These are phyloP conservation scores for Carpinus viminea DNA, from an alignment of 306 rosid genomes.

Conservation along the genomic window DNA sequence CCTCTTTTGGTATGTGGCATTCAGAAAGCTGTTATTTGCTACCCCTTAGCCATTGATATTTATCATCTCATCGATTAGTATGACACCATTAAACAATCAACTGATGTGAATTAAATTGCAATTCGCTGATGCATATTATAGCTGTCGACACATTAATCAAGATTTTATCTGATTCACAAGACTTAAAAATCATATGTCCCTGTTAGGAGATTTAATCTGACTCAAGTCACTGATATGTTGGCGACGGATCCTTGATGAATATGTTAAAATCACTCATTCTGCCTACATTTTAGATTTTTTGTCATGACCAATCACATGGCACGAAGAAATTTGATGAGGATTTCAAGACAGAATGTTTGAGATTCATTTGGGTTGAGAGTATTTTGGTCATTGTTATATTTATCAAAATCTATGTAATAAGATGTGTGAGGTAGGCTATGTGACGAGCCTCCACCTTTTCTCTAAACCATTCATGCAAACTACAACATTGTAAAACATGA, in stretches of 20 bases:
- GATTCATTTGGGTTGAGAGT: background rate
- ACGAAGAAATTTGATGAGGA: background rate
- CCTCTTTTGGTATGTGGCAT: background rate
- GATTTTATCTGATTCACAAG: background rate
- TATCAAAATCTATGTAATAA: too few species aligned
- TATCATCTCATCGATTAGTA: background rate
- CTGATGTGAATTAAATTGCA: background rate
- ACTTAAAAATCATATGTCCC: background rate
- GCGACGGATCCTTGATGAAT: background rate
- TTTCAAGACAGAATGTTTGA: background rate
- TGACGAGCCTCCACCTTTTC: too few species aligned
- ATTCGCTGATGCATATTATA: background rate
- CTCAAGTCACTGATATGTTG: background rate
- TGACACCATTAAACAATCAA: background rate
- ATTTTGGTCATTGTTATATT: too few species aligned
- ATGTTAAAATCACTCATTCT: background rate
- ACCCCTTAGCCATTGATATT: background rate
- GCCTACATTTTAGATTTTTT: background rate
- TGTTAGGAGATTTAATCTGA: background rate
- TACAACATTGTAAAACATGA: too few species aligned
- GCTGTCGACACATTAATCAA: background rate
- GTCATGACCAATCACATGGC: background rate
- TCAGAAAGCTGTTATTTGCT: background rate
- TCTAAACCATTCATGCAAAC: too few species aligned
- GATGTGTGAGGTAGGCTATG: too few species aligned